Evolutionary conservation across 306 rosid species (phyloP), one percentile per base, ranked within the genome.

Genomic region (Lablab purpureus): DNA sequence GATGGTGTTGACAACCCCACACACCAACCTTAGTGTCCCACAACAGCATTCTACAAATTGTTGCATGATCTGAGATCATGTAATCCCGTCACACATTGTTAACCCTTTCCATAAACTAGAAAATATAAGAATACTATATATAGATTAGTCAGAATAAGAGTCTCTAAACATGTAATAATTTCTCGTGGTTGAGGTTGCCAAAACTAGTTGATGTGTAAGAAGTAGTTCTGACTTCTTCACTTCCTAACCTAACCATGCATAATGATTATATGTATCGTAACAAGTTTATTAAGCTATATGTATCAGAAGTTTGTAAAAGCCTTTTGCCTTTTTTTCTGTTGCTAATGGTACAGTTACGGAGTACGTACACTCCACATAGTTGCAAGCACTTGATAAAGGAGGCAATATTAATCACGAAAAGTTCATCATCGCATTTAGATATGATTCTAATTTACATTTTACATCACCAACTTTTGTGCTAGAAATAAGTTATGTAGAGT

Each of bases 1-100:
- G 88, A 91, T 46, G 94, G 82, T 50, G 88, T 89, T 1, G 92
- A 91, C 36, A 69, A 47, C 27, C 52, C 28, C 71, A 5, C 5
- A 19, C 10, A 66, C 30, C 27, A 67, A 67, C 5, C 72, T 40
- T 67, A 21, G n/a, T 17, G 19, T 27, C 30, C 10, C 66, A 59
- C 37, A 27, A 59, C 66, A 27, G 13, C 66, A 56, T 22, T 55
- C 62, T 23, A 18, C 1, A 50, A 7, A 19, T 7, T 2, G 7
- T 2, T 54, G 3, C 60, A 19, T 23, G 25, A 12, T 56, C 64
- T 11, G 1, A 10, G 4, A 56, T 23, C 28, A 21, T 4, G 11
- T 21, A 4, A 12, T 51, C 60, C 3, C 10, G 6, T 15, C 7
- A 13, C 52, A 47, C 18, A 14, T 19, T 54, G 27, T 52, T 51